These are phyloP conservation scores for Kappamyces sp. DNA, from an alignment of 192 early-diverging fungal genomes.

Conservation along the genomic window DNA sequence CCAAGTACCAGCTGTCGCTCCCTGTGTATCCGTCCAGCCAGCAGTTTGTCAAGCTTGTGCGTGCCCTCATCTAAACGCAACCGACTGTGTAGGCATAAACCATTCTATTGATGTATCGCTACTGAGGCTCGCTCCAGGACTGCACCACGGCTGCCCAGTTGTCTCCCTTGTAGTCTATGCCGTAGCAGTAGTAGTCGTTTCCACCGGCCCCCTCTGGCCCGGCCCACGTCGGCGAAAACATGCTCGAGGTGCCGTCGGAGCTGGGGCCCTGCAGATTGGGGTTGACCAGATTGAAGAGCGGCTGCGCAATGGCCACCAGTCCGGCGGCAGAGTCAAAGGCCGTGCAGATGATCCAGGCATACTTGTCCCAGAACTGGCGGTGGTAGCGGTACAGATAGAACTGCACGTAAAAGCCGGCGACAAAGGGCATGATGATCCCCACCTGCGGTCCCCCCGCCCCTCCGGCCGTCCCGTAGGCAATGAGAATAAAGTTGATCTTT, in stretches of 20 bases:
- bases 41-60: constrained; percentile 55
- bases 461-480: neutral
- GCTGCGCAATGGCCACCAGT: neutral
- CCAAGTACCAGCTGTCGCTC: constrained; percentile 58
- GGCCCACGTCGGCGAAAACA: too few relatives aligned
- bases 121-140: too few relatives aligned
- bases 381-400: constrained; percentile 46
- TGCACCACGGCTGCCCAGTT: too few relatives aligned
- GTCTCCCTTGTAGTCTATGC: too few relatives aligned
- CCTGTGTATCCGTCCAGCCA: constrained; percentile 67
- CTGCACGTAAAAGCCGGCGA: constrained; percentile 49
- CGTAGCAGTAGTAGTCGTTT: too few relatives aligned
- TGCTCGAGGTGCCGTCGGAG: too few relatives aligned
- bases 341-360: constrained; percentile 53
- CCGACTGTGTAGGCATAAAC: too few relatives aligned
- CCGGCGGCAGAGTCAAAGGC: constrained; percentile 51
- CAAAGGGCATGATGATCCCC: constrained; percentile 16
- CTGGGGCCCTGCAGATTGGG: too few relatives aligned
- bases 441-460: constrained; percentile 17
- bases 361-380: constrained; percentile 50
- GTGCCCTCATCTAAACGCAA: constrained; percentile 57
- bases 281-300: too few relatives aligned
- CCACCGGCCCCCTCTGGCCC: too few relatives aligned
- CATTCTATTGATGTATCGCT: too few relatives aligned
- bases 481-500: constrained; percentile 14